Conservation (phyloP, 1,284 basidiomycete genomes). For the Microbotryum intermedium region DNA sequence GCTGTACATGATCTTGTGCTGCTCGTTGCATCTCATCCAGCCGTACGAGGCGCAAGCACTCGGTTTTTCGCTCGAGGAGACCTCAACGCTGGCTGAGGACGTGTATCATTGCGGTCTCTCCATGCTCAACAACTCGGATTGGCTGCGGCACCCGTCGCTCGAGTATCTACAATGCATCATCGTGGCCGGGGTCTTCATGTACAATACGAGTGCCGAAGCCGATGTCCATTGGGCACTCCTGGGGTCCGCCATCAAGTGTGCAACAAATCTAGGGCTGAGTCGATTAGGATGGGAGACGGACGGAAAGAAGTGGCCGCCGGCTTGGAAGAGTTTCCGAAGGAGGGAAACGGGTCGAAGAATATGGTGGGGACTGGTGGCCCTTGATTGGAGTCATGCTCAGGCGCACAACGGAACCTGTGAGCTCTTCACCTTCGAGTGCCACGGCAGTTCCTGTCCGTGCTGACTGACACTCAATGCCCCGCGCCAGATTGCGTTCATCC, state of each 20-base stretch:
- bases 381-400: constrained; percentile 2
- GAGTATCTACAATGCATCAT: constrained; percentile 35
- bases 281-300: constrained; percentile 10
- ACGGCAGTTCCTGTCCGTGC: not conserved
- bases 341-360: constrained; percentile 34
- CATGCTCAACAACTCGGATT: constrained; percentile 34
- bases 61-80: constrained; percentile 27
- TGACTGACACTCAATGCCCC: not conserved
- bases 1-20: constrained; percentile 34
- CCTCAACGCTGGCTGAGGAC: constrained; percentile 26
- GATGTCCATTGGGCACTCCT: constrained; percentile 35
- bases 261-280: constrained; percentile 23
- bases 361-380: constrained; percentile 34
- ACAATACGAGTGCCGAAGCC: constrained; percentile 35
- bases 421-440: not conserved
- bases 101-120: constrained; percentile 34
- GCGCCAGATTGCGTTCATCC: constrained; percentile 1
- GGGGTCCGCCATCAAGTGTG: constrained; percentile 34
- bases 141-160: constrained; percentile 33
- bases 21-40: constrained; percentile 34
- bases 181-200: constrained; percentile 36
- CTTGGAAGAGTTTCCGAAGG: constrained; percentile 26
- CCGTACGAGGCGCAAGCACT: constrained; percentile 15
- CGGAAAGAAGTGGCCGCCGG: constrained; percentile 14
- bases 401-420: not conserved